Evolutionary conservation across 2,329 filamentous ascomycete species (phyloP).

Genomic region (Zelopaecilomyces penicillatus): DNA sequence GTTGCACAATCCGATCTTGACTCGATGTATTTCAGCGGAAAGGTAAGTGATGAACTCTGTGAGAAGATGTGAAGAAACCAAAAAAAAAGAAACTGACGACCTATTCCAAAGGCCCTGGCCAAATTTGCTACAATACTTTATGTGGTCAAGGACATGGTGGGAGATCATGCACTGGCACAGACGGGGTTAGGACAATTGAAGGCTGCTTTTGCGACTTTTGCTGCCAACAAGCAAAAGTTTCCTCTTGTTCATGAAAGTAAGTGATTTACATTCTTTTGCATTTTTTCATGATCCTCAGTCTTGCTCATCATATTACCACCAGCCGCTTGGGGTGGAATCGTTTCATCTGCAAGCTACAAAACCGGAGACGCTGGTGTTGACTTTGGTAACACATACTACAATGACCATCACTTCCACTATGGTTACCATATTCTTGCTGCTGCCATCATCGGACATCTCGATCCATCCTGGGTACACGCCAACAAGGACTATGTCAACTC

Average conservation of each 20-base stretch:
- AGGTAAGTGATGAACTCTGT: conserved; percentile 36
- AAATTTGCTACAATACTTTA: conserved; percentile 68
- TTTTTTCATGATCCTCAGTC: neutral
- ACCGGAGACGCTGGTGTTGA: conserved; percentile 64
- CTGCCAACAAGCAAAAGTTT: conserved; percentile 57
- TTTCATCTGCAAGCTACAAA: conserved; percentile 65
- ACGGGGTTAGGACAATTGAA: conserved; percentile 55
- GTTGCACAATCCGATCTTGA: conserved; percentile 62
- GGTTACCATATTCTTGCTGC: conserved; percentile 87
- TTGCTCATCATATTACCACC: neutral
- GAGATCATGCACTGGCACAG: conserved; percentile 47
- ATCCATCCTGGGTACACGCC: conserved; percentile 61
- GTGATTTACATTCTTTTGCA: conserved; percentile 14
- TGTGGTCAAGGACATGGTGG: conserved; percentile 54
- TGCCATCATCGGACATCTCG: conserved; percentile 72
- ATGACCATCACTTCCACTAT: conserved; percentile 68
- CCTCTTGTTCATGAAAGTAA: conserved; percentile 57
- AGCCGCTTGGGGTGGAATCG: conserved; percentile 70
- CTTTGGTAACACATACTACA: conserved; percentile 86
- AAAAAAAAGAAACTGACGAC: conserved; percentile 1
- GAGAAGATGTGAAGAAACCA: conserved; percentile 1
- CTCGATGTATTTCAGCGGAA: conserved; percentile 92
- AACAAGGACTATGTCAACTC: conserved; percentile 78
- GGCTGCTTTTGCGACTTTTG: conserved; percentile 56
- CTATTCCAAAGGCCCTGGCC: conserved; percentile 48